Evolutionary conservation across 1,139 yeast genomes (phyloP).

Genomic region (Protomyces arabidopsidicola): DNA sequence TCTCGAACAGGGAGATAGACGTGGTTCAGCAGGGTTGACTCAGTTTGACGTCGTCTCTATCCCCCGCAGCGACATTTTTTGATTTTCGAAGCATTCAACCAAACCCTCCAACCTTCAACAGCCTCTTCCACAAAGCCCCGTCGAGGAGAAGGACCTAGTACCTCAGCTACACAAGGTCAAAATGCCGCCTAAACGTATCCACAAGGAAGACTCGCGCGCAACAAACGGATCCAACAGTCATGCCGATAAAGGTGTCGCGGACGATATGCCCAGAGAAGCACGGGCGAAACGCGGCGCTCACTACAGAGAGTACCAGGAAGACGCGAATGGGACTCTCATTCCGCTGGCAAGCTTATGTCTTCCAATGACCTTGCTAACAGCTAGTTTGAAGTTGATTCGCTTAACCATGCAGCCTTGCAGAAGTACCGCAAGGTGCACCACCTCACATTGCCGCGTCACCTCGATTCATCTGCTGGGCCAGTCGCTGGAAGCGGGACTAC

Average conservation of each 20-base stretch:
- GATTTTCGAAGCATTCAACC: too few species aligned
- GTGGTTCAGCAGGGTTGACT: neutral
- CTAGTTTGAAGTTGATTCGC: constrained; percentile 15
- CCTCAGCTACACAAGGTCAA: too few species aligned
- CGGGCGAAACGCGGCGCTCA: constrained; percentile 12
- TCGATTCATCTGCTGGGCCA: neutral
- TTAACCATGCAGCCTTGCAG: constrained; percentile 3
- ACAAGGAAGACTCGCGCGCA: neutral
- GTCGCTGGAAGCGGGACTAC: neutral
- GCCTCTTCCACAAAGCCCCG: too few species aligned
- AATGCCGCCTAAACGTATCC: neutral
- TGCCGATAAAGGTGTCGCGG: neutral
- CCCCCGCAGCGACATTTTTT: too few species aligned
- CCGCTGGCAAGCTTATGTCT: neutral
- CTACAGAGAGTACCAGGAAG: constrained; percentile 9
- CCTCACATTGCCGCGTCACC: constrained; percentile 4
- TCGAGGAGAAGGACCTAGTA: too few species aligned
- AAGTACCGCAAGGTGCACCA: constrained; percentile 20
- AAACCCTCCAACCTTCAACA: too few species aligned
- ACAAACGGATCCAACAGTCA: neutral
- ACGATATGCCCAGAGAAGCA: constrained; percentile 8
- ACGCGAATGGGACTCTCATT: neutral
- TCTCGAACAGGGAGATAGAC: constrained; percentile 37
- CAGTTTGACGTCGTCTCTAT: neutral
- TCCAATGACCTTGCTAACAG: neutral